Evolutionary conservation across 345 rosid genomes (phyloP).

Genomic region (Bruguiera sexangula): DNA sequence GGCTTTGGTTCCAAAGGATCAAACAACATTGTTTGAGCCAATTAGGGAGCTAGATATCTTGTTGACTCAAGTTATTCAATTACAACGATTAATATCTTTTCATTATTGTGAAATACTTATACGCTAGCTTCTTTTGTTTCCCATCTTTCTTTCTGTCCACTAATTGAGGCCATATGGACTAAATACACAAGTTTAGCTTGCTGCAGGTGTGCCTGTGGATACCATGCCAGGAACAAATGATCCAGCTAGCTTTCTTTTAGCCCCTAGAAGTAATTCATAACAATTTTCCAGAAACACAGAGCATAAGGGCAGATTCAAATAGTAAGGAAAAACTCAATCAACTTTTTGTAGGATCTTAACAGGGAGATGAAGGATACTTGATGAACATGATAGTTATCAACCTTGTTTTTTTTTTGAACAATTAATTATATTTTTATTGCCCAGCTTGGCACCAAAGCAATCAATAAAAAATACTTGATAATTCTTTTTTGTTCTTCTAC

Average conservation of each 20-base stretch:
- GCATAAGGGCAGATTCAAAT: too few species aligned
- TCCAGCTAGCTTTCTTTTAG: slow-evolving; percentile 64
- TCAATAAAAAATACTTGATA: too few species aligned
- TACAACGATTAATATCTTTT: background rate
- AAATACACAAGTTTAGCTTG: slow-evolving; percentile 48
- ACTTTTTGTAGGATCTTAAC: too few species aligned
- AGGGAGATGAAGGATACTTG: too few species aligned
- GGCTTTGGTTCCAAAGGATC: slow-evolving; percentile 80
- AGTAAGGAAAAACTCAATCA: too few species aligned
- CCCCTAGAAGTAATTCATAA: too few species aligned
- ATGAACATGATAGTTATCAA: too few species aligned
- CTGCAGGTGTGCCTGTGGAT: slow-evolving; percentile 82
- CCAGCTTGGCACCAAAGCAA: too few species aligned
- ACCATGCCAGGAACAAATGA: slow-evolving; percentile 90
- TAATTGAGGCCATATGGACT: slow-evolving; percentile 10
- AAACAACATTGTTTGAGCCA: slow-evolving; percentile 68
- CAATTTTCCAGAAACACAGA: too few species aligned
- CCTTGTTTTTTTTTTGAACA: too few species aligned
- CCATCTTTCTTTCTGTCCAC: background rate
- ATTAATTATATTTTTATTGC: too few species aligned
- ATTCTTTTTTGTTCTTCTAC: too few species aligned
- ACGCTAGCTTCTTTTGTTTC: background rate
- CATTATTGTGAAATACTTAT: slow-evolving; percentile 15
- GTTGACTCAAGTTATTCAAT: slow-evolving; percentile 63
- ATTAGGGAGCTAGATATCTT: slow-evolving; percentile 78